Base-by-base conservation (phyloP, 2,329 filamentous ascomycete species). In the Aureobasidium uvarum region DNA sequence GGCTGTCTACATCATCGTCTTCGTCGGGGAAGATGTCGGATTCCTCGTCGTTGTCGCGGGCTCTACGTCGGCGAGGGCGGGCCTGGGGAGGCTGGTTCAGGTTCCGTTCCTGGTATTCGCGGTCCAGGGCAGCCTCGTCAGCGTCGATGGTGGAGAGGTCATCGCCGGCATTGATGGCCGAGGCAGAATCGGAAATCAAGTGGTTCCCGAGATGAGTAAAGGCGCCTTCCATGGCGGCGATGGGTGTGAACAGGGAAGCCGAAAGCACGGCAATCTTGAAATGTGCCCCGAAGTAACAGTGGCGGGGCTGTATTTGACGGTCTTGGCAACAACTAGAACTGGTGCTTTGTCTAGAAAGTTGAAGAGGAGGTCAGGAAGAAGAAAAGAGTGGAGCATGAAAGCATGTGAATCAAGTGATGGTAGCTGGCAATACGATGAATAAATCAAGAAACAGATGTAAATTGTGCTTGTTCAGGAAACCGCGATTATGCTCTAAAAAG, bases 171-270 rank as follows among this genome's bases (percentile, higher is more conserved):
- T 96, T 96, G 78, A 97, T 96, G 68, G 89, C 91, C 67, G 89
- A 88, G 64, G 89, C 90, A 62, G 89, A 92, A 79, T 93, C 90
- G 73, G 90, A 92, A 74, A 95, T 87, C 71, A 93, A 81, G 79
- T 93, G 89, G 80, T 95, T 96, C 73, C 89, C 90, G 74, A 94
- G 86, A 79, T 95, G 89, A 68, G 89, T 94, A 76, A 96, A 96
- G 71, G 91, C 90, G 76, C 89, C 90, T 82, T 95, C 91, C 91
- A 95, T 94, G 71, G 69, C 64, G 55, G 67, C 64, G 68, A 33
- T 62, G 62, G 51, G 59, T 39, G 51, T 31, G 23, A 39, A 39
- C 25, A 64, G 43, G 46, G 23, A 66, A 45, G 43, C 45, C 43
- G 41, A 48, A 18, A 46, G 46, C 13, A 43, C 38, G 56, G 11